Evolutionary conservation across 371 early-diverging fungal species (phyloP), one percentile per base, ranked within the genome.

Genomic region (Rhizopus arrhizus): DNA sequence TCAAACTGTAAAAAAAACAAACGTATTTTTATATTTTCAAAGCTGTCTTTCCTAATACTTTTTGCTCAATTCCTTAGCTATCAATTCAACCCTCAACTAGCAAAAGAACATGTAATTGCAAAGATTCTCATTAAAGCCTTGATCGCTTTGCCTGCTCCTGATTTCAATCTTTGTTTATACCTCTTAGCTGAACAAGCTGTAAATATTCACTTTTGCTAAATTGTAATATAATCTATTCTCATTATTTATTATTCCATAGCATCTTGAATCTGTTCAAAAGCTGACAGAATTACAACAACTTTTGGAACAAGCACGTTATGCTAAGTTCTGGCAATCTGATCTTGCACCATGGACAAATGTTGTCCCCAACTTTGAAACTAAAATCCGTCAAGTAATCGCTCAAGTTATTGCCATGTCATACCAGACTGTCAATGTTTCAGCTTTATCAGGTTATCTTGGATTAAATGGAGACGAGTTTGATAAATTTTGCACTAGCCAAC

Each of bases 111-210:
- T 51, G 84, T 89, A 42, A 82, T 94, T 61, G 74, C 78, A 64
- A 88, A 85, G 68, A 87, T 95, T 53, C 82, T 95, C 59, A 84
- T 82, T 59, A 91, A 93, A 70, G 87, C 95, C n/a, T 79, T 95
- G 58, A 91, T 90, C 8, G 89, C 89, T 35, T 76, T 93, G 45
- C 93, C 93, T 50, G 92, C 87, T 64, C 87, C 92, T 28, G 95
- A 95, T 70, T 95, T 95, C 72, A 91, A 90, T 72, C 83, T 95
- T 60, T 92, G 91, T 80, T 73, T 94, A 60, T 92, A 89, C 73
- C 80, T 95, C 50, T 82, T 95, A 59, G 86, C 81, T 49, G 93
- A 93, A 57, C 88, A 85, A 42, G 76, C 88, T 64, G 84, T 88
- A 73, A 71, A 73, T 55, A 15, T 36, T 41, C 29, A 50, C 8